phyloP scores from a whole-genome alignment of 257 asterid genomes.

The Gardenia jasminoides region DNA sequence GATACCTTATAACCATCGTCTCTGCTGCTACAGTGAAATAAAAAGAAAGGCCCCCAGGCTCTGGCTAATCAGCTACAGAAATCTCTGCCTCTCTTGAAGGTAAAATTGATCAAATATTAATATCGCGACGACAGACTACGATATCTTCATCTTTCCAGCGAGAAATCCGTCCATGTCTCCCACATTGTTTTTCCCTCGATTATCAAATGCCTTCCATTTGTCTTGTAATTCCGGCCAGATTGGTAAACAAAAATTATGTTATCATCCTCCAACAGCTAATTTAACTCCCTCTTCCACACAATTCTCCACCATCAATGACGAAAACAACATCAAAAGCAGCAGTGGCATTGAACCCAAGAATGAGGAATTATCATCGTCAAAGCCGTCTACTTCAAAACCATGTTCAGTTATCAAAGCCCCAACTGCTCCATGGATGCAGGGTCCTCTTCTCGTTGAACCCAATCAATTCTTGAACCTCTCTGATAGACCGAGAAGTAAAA shows the following conservation, averaged over 20 bases:
- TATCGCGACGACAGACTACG: no score
- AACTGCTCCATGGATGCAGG: conserved; percentile 95
- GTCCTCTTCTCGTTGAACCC: conserved; percentile 63
- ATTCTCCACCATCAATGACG: conserved; percentile 20
- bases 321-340: conserved; percentile 14
- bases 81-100: no score
- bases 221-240: conserved; percentile 28
- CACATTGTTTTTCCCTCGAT: conserved; percentile 25
- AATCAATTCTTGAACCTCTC: conserved; percentile 48
- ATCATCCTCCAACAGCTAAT: conserved; percentile 19
- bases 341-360: conserved; percentile 20
- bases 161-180: no score
- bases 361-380: conserved; percentile 28
- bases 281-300: conserved; percentile 15
- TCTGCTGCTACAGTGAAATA: no score
- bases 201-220: conserved; percentile 33
- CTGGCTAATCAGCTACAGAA: no score
- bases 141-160: no score
- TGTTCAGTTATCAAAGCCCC: conserved; percentile 56
- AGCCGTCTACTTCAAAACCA: conserved; percentile 29
- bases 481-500: conserved; percentile 35
- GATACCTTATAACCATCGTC: no score
- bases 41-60: background rate
- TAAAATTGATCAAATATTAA: no score
- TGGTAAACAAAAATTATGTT: conserved; percentile 24